These are phyloP conservation scores for Graphilbum ipis-grandicollis DNA, from an alignment of 2,329 filamentous ascomycete genomes.

Conservation along the genomic window DNA sequence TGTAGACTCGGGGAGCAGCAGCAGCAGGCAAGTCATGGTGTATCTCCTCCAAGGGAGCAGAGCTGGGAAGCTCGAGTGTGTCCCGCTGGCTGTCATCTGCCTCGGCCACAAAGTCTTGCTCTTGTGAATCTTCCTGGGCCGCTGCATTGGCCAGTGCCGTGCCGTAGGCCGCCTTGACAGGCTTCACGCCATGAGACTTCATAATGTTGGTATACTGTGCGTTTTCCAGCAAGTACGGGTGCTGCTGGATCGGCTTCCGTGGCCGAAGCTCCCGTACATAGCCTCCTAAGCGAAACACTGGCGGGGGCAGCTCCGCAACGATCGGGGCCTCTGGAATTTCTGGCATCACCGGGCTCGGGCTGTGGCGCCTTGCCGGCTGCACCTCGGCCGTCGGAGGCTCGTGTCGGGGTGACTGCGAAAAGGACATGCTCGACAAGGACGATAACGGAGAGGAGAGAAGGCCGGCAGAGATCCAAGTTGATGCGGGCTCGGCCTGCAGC, in stretches of 20 bases:
- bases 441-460: conserved; percentile 5
- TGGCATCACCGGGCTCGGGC: too few species aligned
- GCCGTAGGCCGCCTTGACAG: conserved; percentile 23
- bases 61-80: neutral
- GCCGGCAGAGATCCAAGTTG: too few species aligned
- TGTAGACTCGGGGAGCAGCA: neutral
- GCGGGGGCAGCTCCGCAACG: too few species aligned
- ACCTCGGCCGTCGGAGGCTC: too few species aligned
- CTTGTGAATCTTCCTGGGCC: conserved; percentile 25
- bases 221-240: conserved; percentile 39
- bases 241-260: conserved; percentile 42
- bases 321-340: too few species aligned
- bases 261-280: conserved; percentile 35
- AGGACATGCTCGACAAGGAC: conserved; percentile 2
- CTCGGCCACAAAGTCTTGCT: conserved; percentile 29
- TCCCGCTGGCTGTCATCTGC: conserved; percentile 11
- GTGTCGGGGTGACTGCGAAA: conserved; percentile 1
- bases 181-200: conserved; percentile 36
- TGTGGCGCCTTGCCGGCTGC: too few species aligned
- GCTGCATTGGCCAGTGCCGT: conserved; percentile 12
- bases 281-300: conserved; percentile 9
- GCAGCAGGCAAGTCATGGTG: conserved; percentile 4
- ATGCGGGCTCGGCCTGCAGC: too few species aligned
- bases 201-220: conserved; percentile 34
- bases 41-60: neutral